Percentiles rank a stretch among this genome's conserved stretches.
These are phyloP conservation scores for Kazachstania africana DNA, from an alignment of 805 yeast genomes.

Conservation along the genomic window DNA sequence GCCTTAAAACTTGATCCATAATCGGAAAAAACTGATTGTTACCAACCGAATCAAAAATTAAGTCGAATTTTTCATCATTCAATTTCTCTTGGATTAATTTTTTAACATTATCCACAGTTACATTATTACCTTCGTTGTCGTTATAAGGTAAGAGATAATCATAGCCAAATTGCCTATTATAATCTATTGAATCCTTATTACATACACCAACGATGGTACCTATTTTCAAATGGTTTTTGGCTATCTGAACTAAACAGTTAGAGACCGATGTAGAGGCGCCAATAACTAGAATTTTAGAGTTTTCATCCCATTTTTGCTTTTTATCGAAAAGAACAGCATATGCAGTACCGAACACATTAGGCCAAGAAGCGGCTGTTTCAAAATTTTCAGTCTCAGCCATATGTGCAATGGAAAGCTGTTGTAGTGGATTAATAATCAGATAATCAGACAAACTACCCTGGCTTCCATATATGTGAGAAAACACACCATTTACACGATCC, in stretches of 20 bases:
- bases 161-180: slow-evolving; percentile 43
- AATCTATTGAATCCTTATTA: slow-evolving; percentile 36
- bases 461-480: slow-evolving; percentile 12
- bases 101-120: slow-evolving; percentile 28
- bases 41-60: slow-evolving; percentile 58
- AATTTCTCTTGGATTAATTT: slow-evolving; percentile 20
- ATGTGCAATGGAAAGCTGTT: slow-evolving; percentile 27
- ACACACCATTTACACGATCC: slow-evolving; percentile 19
- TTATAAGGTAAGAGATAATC: slow-evolving; percentile 46
- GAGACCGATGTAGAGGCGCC: slow-evolving; percentile 76
- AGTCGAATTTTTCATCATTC: slow-evolving; percentile 39
- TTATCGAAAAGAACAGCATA: slow-evolving; percentile 26
- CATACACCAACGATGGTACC: slow-evolving; percentile 45
- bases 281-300: slow-evolving; percentile 44
- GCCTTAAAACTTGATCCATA: slow-evolving; percentile 34
- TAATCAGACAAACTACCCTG: slow-evolving; percentile 39
- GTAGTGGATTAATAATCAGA: slow-evolving; percentile 28
- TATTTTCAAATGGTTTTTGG: slow-evolving; percentile 37
- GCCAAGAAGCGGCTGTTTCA: slow-evolving; percentile 38
- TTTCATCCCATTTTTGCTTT: slow-evolving; percentile 26
- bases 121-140: slow-evolving; percentile 29
- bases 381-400: slow-evolving; percentile 10
- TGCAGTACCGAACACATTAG: slow-evolving; percentile 58
- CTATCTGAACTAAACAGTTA: slow-evolving; percentile 40
- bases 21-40: slow-evolving; percentile 35